A percentile compares a stretch with the other conserved stretches of the same genome.
phyloP scores from a whole-genome alignment of 345 rosid genomes.

The Eucalyptus melliodora region DNA sequence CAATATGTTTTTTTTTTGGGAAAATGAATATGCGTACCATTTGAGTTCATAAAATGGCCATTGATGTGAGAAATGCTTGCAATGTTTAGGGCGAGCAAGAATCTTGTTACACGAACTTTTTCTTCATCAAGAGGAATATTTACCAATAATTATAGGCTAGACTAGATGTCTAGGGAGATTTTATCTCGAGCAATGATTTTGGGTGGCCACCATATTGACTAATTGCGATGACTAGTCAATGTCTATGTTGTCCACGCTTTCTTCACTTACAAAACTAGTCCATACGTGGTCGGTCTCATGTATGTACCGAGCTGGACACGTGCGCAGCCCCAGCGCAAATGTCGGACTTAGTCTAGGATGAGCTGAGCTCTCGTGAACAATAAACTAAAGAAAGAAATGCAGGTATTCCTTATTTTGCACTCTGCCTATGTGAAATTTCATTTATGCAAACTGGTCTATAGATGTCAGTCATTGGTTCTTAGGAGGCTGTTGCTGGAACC shows the following conservation, averaged over 20 bases:
- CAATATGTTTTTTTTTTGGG: background rate
- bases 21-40: background rate
- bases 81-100: background rate
- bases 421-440: background rate
- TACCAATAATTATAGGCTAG: background rate
- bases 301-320: slow-evolving; percentile 49
- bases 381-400: background rate
- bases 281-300: background rate
- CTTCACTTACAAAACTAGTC: background rate
- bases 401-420: background rate
- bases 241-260: background rate
- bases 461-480: background rate
- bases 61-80: background rate
- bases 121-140: background rate
- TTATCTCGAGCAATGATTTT: background rate
- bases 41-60: background rate
- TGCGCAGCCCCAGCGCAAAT: slow-evolving; percentile 11
- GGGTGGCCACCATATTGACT: background rate
- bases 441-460: background rate
- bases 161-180: background rate
- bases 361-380: background rate
- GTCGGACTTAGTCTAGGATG: background rate
- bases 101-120: background rate
- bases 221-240: background rate
- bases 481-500: background rate